phyloP scores from a whole-genome alignment of 23 red algal species.

The Cyanidium caldarium region DNA sequence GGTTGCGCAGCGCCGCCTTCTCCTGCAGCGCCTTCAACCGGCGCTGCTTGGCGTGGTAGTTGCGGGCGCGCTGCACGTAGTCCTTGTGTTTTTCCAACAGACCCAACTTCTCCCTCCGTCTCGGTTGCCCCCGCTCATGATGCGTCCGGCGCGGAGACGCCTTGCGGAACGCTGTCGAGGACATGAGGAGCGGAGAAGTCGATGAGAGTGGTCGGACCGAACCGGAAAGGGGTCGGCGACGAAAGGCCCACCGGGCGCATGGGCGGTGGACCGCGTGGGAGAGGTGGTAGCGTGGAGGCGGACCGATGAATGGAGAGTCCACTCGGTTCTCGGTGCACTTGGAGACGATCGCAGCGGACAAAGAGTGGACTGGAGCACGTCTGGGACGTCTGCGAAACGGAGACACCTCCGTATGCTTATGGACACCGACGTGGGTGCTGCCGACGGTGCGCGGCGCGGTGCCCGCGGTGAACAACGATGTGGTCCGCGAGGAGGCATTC shows the following conservation, averaged over 20 bases:
- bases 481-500: no score
- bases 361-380: no score
- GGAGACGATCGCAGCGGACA: no score
- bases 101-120: constrained; percentile 25
- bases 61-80: constrained; percentile 60
- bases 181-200: not conserved
- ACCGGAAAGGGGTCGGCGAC: no score
- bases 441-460: not conserved
- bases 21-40: constrained; percentile 43
- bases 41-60: constrained; percentile 40
- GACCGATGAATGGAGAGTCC: no score
- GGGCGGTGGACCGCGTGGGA: no score
- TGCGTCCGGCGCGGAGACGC: constrained; percentile 58
- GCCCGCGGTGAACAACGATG: not conserved
- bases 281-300: no score
- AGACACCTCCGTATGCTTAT: no score
- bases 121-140: constrained; percentile 63
- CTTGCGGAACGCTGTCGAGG: constrained; percentile 16
- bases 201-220: no score
- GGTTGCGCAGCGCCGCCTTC: constrained; percentile 67
- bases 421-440: not conserved
- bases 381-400: no score
- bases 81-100: constrained; percentile 94
- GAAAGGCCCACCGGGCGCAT: no score
- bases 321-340: no score